These are phyloP conservation scores for Nematodospora valgi DNA, from an alignment of 805 yeast species.

Conservation along the genomic window DNA sequence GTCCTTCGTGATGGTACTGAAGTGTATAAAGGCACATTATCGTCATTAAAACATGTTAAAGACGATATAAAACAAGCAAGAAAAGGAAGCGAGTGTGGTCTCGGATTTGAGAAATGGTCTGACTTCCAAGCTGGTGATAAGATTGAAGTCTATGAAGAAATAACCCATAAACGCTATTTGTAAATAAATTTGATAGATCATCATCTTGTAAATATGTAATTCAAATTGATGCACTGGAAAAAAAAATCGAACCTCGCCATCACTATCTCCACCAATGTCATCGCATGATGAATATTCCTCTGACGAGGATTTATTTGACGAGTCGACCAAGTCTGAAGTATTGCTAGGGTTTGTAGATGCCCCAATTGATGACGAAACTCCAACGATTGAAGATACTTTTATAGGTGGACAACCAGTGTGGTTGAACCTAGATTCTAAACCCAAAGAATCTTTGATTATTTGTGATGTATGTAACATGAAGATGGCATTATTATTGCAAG, in stretches of 20 bases:
- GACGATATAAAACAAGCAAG: slow-evolving; percentile 73
- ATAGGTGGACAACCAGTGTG: slow-evolving; percentile 74
- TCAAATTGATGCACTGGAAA: neutral
- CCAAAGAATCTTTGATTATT: slow-evolving; percentile 46
- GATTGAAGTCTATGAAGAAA: slow-evolving; percentile 70
- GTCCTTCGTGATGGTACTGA: slow-evolving; percentile 51
- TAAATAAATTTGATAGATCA: no score
- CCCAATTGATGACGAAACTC: slow-evolving; percentile 42
- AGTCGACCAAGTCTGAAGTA: slow-evolving; percentile 35
- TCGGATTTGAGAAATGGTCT: slow-evolving; percentile 66
- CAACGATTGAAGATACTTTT: slow-evolving; percentile 61
- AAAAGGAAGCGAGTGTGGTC: slow-evolving; percentile 90
- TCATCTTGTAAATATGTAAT: no score
- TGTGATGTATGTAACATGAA: slow-evolving; percentile 66
- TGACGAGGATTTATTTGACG: slow-evolving; percentile 39
- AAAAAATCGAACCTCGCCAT: neutral
- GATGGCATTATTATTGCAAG: slow-evolving; percentile 72
- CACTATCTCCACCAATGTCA: slow-evolving; percentile 19
- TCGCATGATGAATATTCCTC: slow-evolving; percentile 51
- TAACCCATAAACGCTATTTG: slow-evolving; percentile 37
- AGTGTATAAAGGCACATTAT: slow-evolving; percentile 55
- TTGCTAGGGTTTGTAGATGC: slow-evolving; percentile 65
- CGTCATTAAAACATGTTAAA: slow-evolving; percentile 76
- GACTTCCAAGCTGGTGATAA: slow-evolving; percentile 72
- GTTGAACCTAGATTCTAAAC: slow-evolving; percentile 59